Conservation (phyloP, 208 protist genomes). For the Trichomonas gallinae region DNA sequence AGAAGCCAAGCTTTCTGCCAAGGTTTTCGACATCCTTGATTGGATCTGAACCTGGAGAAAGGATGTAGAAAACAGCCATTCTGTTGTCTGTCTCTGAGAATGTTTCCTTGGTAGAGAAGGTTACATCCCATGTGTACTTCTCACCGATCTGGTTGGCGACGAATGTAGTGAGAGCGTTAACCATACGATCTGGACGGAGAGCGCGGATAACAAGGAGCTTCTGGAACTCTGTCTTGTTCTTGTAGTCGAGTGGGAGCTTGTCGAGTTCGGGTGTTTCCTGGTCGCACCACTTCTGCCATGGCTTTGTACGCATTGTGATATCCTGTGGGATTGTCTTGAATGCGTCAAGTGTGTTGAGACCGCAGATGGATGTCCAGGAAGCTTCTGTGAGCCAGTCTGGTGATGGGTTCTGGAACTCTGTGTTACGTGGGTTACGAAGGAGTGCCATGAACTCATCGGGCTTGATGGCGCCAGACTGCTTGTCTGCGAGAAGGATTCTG, state of each 20-base stretch:
- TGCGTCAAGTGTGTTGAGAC: slow-evolving; percentile 42
- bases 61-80: slow-evolving; percentile 94
- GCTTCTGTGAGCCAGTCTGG: slow-evolving; percentile 45
- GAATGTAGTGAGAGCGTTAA: slow-evolving; percentile 71
- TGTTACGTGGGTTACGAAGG: neutral
- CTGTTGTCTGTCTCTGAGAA: slow-evolving; percentile 72
- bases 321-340: slow-evolving; percentile 51
- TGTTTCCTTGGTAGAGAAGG: slow-evolving; percentile 57
- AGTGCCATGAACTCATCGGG: neutral
- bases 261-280: slow-evolving; percentile 52
- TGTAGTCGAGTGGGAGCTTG: slow-evolving; percentile 60
- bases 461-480: neutral
- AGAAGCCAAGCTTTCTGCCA: slow-evolving; percentile 74
- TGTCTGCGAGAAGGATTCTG: slow-evolving; percentile 56
- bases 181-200: slow-evolving; percentile 78
- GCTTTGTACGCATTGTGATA: slow-evolving; percentile 50
- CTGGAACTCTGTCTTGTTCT: slow-evolving; percentile 77
- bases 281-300: slow-evolving; percentile 55
- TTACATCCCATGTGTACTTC: slow-evolving; percentile 76
- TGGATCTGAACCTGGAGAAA: slow-evolving; percentile 92
- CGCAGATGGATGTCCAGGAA: slow-evolving; percentile 41
- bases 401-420: slow-evolving; percentile 44
- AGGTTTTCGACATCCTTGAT: slow-evolving; percentile 69
- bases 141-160: slow-evolving; percentile 69
- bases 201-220: slow-evolving; percentile 74